Base-by-base conservation (phyloP, 371 early-diverging fungal genomes). In the Batkoa obscura region DNA sequence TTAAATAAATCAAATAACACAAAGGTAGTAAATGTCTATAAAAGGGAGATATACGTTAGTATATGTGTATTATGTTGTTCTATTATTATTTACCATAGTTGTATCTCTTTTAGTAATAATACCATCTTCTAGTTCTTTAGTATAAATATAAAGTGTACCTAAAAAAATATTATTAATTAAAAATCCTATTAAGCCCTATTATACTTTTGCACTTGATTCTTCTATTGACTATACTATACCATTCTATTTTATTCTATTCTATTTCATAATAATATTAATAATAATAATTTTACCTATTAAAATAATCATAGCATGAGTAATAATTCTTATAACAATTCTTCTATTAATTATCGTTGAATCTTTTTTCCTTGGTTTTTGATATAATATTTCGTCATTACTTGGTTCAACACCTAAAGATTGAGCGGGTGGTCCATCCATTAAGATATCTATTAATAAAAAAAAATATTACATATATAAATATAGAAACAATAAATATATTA, bases 1-100 rank as follows among this genome's bases (percentile, higher is more conserved):
- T 95, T 95, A 70, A 89, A 92, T 83, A 94, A 85, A 64, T 92
- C 94, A 64, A 88, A 93, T 58, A 93, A 78, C 37, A 95, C 94
- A 71, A 95, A 91, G 32, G 86, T 83, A 3, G 96, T 93, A 63
- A 95, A 95, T 0, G 96, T 94, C 86, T 78, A 68, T n/a, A 55
- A 10, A 38, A 13, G 30, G 58, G 3, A 33, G 13, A 15, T 13
- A 39, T 12, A 33, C 33, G 15, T 12, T 43, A 39, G 30, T 47
- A n/a, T 17, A 50, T 42, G 32, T 13, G 42, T 38, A 2, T 23
- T 50, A 54, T 1, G 43, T 38, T 35, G 45, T n/a, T 17, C 38
- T 47, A 39, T 39, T 55, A 9, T 3, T 31, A 59, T 60, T 66
- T 73, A 86, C 89, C 94, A 94, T 93, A 10, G 94, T 95, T 8